Evolutionary conservation across 352 stramenopile genomes (phyloP), one percentile per base, ranked within the genome.

Genomic region (Phytophthora hybrid): DNA sequence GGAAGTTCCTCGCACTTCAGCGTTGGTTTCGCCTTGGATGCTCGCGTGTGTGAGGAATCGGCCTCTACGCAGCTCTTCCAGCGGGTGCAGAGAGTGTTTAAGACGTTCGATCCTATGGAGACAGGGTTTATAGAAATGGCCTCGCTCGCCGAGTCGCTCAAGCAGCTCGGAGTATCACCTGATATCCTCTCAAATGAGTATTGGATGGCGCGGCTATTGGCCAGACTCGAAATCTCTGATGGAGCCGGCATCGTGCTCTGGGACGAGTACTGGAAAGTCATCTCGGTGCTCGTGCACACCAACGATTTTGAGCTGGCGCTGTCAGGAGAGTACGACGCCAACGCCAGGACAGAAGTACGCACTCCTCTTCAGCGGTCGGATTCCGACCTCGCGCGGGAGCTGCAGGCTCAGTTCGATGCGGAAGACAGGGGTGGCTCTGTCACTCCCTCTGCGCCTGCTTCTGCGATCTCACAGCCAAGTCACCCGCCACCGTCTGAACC

Each of bases 201-300:
- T 51, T 80, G 63, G 59, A 91, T 95, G 87, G 80, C 80, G n/a
- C 80, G 86, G 32, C 59, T 93, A 31, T 70, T 90, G 18, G 67
- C 62, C 14, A 78, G 75, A 53, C 65, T 95, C 2, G 85, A 95
- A 73, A 83, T 94, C 16, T 71, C 73, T 18, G 77, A 65, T 65
- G 93, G 92, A 11, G 85, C 89, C 0, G 93, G 93, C 2, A 98
- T 98, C 62, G 87, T 98, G 61, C 73, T 98, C 10, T 98, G 93
- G 94, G 91, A 98, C 57, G 91, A 98, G 63, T 97, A 97, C 66
- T 98, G 94, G 94, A 96, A 93, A 56, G 80, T 87, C 16, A 76
- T 93, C 3, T 97, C 86, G 31, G 82, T 95, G 46, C 57, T 96
- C 26, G 55, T 96, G n/a, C 77, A 93, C 46, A 93, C 88, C 3